A percentile compares a stretch with the other conserved stretches of the same genome.
phyloP scores from a whole-genome alignment of 1,284 basidiomycete genomes.

The Flammula alnicola region DNA sequence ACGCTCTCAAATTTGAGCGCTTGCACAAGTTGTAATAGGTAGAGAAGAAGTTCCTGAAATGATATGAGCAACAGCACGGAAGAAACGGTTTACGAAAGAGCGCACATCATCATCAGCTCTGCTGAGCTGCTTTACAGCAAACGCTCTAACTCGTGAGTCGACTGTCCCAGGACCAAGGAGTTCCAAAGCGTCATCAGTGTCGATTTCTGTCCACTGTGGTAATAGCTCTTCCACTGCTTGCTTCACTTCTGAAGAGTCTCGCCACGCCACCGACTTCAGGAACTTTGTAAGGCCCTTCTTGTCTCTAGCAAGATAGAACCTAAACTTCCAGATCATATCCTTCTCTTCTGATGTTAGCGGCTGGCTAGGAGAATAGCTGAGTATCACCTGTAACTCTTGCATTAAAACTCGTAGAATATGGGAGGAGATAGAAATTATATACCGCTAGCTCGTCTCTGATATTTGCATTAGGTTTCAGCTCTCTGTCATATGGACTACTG shows the following conservation, averaged over 20 bases:
- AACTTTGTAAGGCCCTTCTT: constrained; percentile 96
- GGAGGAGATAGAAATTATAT: constrained; percentile 30
- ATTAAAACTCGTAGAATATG: not conserved
- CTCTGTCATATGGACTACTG: constrained; percentile 92
- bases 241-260: constrained; percentile 94
- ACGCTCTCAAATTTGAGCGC: constrained; percentile 93
- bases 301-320: constrained; percentile 93
- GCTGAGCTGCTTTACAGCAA: constrained; percentile 90
- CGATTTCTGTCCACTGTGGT: constrained; percentile 97
- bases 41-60: constrained; percentile 84
- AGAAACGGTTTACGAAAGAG: constrained; percentile 6
- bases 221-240: constrained; percentile 96
- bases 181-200: constrained; percentile 95
- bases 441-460: constrained; percentile 94
- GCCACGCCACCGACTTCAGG: constrained; percentile 97
- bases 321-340: constrained; percentile 97
- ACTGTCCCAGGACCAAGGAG: constrained; percentile 90
- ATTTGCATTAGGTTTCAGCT: constrained; percentile 95
- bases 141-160: constrained; percentile 90
- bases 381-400: constrained; percentile 69
- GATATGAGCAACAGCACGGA: not conserved
- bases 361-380: constrained; percentile 91
- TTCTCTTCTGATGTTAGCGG: constrained; percentile 90
- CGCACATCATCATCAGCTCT: constrained; percentile 93
- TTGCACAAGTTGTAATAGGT: constrained; percentile 96